phyloP scores from a whole-genome alignment of 805 yeast genomes.

The Pichia scutulata region DNA sequence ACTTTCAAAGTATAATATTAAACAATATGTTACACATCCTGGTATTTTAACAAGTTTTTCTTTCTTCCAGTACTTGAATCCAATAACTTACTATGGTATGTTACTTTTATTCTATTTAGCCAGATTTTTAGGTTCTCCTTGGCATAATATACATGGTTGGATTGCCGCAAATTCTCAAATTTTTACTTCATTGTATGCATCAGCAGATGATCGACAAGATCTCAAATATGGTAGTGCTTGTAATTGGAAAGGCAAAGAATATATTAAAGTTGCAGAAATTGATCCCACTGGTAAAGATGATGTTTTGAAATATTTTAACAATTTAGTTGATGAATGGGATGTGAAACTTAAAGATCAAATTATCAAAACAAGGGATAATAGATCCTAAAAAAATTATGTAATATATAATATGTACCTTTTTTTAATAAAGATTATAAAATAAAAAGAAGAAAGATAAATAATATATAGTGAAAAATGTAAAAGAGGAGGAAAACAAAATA shows the following conservation, averaged over 20 bases:
- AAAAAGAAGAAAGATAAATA: background rate
- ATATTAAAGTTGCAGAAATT: conserved; percentile 45
- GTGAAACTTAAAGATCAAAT: conserved; percentile 67
- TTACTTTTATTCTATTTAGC: conserved; percentile 74
- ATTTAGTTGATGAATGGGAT: conserved; percentile 63
- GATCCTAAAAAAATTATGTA: background rate
- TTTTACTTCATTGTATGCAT: conserved; percentile 50
- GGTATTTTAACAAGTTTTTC: conserved; percentile 87
- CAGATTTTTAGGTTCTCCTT: conserved; percentile 72
- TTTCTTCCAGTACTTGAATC: conserved; percentile 65
- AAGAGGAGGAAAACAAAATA: background rate
- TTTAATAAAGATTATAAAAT: background rate
- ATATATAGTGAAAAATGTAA: background rate
- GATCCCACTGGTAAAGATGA: conserved; percentile 60
- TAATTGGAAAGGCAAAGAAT: conserved; percentile 55
- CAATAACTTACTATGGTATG: conserved; percentile 83
- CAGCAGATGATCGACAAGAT: conserved; percentile 37
- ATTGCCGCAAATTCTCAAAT: conserved; percentile 85
- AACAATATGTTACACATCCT: conserved; percentile 81
- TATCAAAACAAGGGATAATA: conserved; percentile 18
- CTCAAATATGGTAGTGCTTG: conserved; percentile 71
- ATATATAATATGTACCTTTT: background rate
- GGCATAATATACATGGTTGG: conserved; percentile 86
- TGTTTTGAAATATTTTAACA: conserved; percentile 56
- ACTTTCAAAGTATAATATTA: conserved; percentile 42